A percentile compares a stretch with the other conserved stretches of the same genome.
Evolutionary conservation across 1,284 basidiomycete species (phyloP).

Genomic region (Microbotryomycetes sp.): DNA sequence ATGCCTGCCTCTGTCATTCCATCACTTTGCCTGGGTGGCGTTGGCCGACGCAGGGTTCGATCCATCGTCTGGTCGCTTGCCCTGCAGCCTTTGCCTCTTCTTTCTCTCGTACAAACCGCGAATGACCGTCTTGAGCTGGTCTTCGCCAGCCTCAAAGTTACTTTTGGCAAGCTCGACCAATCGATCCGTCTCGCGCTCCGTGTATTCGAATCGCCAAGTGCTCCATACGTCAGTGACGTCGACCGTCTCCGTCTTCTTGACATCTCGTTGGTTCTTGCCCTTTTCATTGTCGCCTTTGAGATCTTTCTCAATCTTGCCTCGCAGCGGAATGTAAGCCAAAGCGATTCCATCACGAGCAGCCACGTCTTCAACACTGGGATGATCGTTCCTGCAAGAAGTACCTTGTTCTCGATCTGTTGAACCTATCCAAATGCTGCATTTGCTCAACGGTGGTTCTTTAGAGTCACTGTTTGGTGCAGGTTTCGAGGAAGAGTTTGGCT

Average conservation of each 20-base stretch:
- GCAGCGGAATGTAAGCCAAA: conserved; percentile 46
- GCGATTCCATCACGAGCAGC: conserved; percentile 45
- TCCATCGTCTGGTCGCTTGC: background rate
- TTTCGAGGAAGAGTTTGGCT: conserved; percentile 34
- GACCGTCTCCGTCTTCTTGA: conserved; percentile 37
- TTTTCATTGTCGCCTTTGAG: background rate
- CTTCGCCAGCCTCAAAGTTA: conserved; percentile 45
- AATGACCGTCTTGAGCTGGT: conserved; percentile 44
- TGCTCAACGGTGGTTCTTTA: conserved; percentile 19
- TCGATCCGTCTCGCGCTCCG: conserved; percentile 43
- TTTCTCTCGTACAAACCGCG: conserved; percentile 47
- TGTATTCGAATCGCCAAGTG: conserved; percentile 46
- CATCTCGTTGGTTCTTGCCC: conserved; percentile 19
- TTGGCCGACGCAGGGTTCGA: too few species aligned
- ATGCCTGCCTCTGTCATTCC: too few species aligned
- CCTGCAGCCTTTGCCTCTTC: conserved; percentile 15
- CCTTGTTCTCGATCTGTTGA: conserved; percentile 36
- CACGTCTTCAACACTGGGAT: conserved; percentile 44
- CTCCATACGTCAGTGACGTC: conserved; percentile 44
- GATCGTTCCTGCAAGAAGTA: conserved; percentile 42
- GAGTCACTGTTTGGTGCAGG: conserved; percentile 15
- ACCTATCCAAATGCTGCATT: conserved; percentile 47
- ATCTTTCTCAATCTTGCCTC: background rate
- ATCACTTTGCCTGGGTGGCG: too few species aligned
- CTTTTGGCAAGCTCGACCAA: conserved; percentile 44